Base-by-base conservation (phyloP, 306 rosid species). In the Dryas octopetala region DNA sequence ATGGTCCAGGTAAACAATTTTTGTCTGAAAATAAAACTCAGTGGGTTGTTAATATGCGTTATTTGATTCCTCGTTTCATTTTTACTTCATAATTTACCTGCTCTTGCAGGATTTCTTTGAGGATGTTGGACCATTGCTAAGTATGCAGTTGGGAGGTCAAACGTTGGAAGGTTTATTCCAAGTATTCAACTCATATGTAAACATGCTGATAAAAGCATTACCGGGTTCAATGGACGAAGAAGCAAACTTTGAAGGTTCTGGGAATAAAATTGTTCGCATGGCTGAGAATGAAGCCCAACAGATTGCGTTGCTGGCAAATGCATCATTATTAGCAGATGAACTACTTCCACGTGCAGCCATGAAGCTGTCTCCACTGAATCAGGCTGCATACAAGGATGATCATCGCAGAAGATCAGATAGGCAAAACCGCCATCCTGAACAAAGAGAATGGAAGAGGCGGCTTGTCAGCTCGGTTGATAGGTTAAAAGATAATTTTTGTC, bases 131-230 rank as follows among this genome's bases (percentile, higher is more conserved):
- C 99, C 97, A 44, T 85, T 92, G 78, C 96, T 96, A 45, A 92
- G 99, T 75, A 96, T 96, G 99, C 99, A 90, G 90, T 82, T 96
- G 89, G 99, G 99, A 53, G 96, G 98, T 77, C 96, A 92, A 81
- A 93, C 97, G 15, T 71, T 96, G 81, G 99, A 92, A 80, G 99
- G 99, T 66, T 79, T 96, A 83, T 89, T 90, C 85, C 93, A 96
- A 81, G 97, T 91, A 41, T 96, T 96, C 70, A 85, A 92, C 77
- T 89, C 97, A 55, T 96, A 90, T 79, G 78, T 90, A 78, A 89
- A 65, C 85, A 83, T 88, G 86, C 93, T 96, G 53, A 85, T 96
- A 57, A 92, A 89, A 86, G 99, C 99, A 76, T 76, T 96, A 80
- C 98, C 99, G 26, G 89, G 82, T 85, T 89, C 97, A 26, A 81